A percentile compares a stretch with the other conserved stretches of the same genome.
phyloP scores from a whole-genome alignment of 2,329 filamentous ascomycete species.

The Sarocladiaceae sp. region DNA sequence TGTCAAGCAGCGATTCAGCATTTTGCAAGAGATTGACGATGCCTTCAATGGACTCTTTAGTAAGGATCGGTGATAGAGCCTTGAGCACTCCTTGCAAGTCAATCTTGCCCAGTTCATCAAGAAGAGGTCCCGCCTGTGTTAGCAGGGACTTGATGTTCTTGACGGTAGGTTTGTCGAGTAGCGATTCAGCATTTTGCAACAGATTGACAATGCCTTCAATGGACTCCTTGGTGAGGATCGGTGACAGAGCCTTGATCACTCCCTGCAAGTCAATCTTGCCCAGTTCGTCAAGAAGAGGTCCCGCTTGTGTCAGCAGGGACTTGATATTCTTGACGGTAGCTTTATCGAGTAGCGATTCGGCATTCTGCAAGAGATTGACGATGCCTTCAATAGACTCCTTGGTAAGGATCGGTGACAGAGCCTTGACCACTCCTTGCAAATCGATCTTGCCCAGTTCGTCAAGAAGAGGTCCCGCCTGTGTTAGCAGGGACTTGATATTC shows the following conservation, averaged over 20 bases:
- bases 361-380: slow-evolving; percentile 21
- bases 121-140: slow-evolving; percentile 26
- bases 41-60: slow-evolving; percentile 19
- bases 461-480: too few relatives aligned
- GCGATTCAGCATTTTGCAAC: slow-evolving; percentile 22
- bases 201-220: slow-evolving; percentile 21
- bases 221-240: slow-evolving; percentile 20
- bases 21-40: slow-evolving; percentile 20
- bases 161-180: slow-evolving; percentile 19
- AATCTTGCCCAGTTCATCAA: slow-evolving; percentile 23
- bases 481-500: too few relatives aligned
- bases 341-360: slow-evolving; percentile 19
- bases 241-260: slow-evolving; percentile 20
- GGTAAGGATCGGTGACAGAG: neutral
- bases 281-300: slow-evolving; percentile 22
- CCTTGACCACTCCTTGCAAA: slow-evolving; percentile 22
- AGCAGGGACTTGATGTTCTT: slow-evolving; percentile 28
- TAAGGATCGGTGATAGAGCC: slow-evolving; percentile 20
- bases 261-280: slow-evolving; percentile 24
- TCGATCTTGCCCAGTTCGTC: slow-evolving; percentile 23
- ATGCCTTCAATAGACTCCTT: neutral
- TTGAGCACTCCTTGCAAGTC: slow-evolving; percentile 26
- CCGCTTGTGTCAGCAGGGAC: slow-evolving; percentile 17
- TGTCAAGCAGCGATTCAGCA: slow-evolving; percentile 17
- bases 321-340: slow-evolving; percentile 17